Percentiles rank a stretch among this genome's conserved stretches.
phyloP scores from a whole-genome alignment of 1,139 yeast genomes.

The Saccharomyces hybrid region DNA sequence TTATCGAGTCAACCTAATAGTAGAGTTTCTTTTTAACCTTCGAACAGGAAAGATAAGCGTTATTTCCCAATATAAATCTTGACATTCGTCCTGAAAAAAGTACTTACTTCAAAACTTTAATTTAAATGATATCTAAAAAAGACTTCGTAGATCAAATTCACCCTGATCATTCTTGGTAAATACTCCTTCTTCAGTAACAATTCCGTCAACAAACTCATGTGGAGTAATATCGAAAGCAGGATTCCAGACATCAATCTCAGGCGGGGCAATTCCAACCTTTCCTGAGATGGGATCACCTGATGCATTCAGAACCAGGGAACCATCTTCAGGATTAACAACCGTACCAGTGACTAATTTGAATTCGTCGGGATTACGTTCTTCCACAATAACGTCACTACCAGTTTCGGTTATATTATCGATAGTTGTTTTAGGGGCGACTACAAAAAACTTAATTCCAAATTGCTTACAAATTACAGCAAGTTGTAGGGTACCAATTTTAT shows the following conservation, averaged over 20 bases:
- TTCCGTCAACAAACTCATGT: constrained; percentile 69
- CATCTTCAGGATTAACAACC: constrained; percentile 32
- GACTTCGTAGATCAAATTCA: constrained; percentile 36
- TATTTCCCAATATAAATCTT: too few relatives aligned
- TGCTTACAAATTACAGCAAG: constrained; percentile 60
- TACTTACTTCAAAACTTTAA: too few relatives aligned
- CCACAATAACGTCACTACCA: constrained; percentile 76
- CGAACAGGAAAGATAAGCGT: too few relatives aligned
- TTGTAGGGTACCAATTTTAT: constrained; percentile 95
- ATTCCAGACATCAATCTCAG: constrained; percentile 84
- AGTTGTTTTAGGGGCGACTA: constrained; percentile 93
- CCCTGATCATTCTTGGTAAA: constrained; percentile 42
- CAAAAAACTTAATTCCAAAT: constrained; percentile 63
- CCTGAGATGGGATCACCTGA: constrained; percentile 39
- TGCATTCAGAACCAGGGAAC: constrained; percentile 31
- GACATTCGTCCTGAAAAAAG: too few relatives aligned
- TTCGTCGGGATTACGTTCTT: constrained; percentile 78
- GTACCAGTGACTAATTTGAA: constrained; percentile 73
- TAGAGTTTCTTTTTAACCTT: too few relatives aligned
- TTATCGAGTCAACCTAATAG: too few relatives aligned
- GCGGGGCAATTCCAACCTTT: constrained; percentile 76
- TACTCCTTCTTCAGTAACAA: constrained; percentile 73
- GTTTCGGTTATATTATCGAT: constrained; percentile 59
- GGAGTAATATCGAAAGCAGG: constrained; percentile 97
- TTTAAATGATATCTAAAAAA: neutral